A percentile compares a stretch with the other conserved stretches of the same genome.
Conservation (phyloP, 2,329 filamentous ascomycete genomes). For the Aspergillus tamarii region DNA sequence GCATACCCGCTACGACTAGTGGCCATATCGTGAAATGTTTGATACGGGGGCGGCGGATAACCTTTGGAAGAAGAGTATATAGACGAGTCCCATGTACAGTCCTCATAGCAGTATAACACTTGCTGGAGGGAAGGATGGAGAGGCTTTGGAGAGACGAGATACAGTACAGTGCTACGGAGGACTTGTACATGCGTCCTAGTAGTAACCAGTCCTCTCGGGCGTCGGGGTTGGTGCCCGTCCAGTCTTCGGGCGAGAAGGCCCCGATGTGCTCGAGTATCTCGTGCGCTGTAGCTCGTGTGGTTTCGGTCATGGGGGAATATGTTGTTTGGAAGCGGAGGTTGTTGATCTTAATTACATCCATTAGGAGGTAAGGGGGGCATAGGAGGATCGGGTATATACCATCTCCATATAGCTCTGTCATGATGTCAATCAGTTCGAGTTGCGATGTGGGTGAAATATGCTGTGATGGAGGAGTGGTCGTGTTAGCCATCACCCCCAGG, state of each 20-base stretch:
- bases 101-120: not conserved
- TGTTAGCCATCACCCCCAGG: constrained; percentile 13
- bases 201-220: constrained; percentile 4
- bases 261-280: constrained; percentile 9
- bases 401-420: constrained; percentile 11
- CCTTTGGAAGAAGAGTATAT: not conserved
- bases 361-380: constrained; percentile 8
- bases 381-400: constrained; percentile 6
- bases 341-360: constrained; percentile 12
- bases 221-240: not conserved
- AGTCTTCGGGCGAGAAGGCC: constrained; percentile 5
- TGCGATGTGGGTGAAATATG: constrained; percentile 6
- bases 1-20: constrained; percentile 10
- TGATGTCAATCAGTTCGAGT: not conserved
- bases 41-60: not conserved
- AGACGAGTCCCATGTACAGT: constrained; percentile 5
- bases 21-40: constrained; percentile 11
- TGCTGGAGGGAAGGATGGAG: not conserved
- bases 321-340: constrained; percentile 7
- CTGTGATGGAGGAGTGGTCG: constrained; percentile 9
- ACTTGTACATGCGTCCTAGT: constrained; percentile 14
- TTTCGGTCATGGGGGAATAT: not conserved
- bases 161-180: constrained; percentile 10
- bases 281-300: not conserved
- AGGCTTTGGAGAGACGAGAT: constrained; percentile 11